A percentile compares a stretch with the other conserved stretches of the same genome.
These are phyloP conservation scores for Hanseniaspora occidentalis DNA, from an alignment of 805 yeast genomes.

Conservation along the genomic window DNA sequence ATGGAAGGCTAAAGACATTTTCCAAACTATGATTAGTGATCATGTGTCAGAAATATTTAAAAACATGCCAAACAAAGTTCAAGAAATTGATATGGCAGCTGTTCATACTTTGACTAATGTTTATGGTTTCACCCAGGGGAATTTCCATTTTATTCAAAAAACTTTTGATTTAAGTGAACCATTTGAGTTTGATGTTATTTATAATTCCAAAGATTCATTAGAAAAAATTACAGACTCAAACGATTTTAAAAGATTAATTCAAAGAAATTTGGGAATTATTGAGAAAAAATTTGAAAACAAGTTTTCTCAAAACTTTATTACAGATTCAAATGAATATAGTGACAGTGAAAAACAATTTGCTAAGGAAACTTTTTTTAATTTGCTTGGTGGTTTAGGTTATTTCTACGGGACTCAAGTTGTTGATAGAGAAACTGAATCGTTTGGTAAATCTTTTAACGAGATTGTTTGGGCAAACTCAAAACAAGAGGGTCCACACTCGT, in stretches of 20 bases:
- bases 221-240: slow-evolving; percentile 26
- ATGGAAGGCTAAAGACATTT: slow-evolving; percentile 75
- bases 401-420: slow-evolving; percentile 75
- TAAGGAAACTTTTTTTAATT: slow-evolving; percentile 64
- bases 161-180: slow-evolving; percentile 44
- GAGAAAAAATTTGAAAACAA: slow-evolving; percentile 34
- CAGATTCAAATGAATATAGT: slow-evolving; percentile 31
- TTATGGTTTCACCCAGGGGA: slow-evolving; percentile 48
- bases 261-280: slow-evolving; percentile 20
- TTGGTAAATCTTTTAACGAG: slow-evolving; percentile 56
- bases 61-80: slow-evolving; percentile 10
- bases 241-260: slow-evolving; percentile 12
- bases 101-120: slow-evolving; percentile 45
- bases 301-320: slow-evolving; percentile 26
- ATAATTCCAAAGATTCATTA: slow-evolving; percentile 32
- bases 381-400: slow-evolving; percentile 84
- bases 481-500: slow-evolving; percentile 64
- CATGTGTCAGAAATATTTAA: slow-evolving; percentile 36
- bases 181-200: slow-evolving; percentile 64
- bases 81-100: slow-evolving; percentile 27
- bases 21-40: slow-evolving; percentile 56
- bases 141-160: slow-evolving; percentile 69
- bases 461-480: slow-evolving; percentile 29
- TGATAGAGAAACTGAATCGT: slow-evolving; percentile 55
- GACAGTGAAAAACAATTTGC: slow-evolving; percentile 45